phyloP scores from a whole-genome alignment of 768 basidiomycete genomes.

The Solioccasus polychromus region DNA sequence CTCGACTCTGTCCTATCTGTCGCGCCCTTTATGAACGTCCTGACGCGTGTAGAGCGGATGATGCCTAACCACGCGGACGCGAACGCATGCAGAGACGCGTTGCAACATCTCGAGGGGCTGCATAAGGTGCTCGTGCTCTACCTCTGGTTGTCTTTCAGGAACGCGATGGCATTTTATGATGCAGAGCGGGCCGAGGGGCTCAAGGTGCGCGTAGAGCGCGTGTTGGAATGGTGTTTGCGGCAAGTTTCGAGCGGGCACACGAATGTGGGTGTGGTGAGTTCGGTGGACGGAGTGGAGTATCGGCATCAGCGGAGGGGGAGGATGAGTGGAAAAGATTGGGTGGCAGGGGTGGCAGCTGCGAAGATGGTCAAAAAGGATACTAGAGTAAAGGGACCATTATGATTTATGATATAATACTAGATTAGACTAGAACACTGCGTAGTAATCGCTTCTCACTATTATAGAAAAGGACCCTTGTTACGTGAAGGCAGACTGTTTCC shows the following conservation, averaged over 20 bases:
- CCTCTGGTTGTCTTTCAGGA: slow-evolving; percentile 79
- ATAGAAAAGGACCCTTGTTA: too few species aligned
- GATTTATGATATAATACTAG: too few species aligned
- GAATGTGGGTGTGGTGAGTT: too few species aligned
- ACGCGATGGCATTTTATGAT: slow-evolving; percentile 65
- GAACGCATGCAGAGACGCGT: slow-evolving; percentile 12
- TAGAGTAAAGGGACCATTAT: too few species aligned
- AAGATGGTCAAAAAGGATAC: too few species aligned
- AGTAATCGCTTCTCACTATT: too few species aligned
- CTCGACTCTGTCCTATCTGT: slow-evolving; percentile 21
- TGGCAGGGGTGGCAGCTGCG: too few species aligned
- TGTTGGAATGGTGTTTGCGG: slow-evolving; percentile 61
- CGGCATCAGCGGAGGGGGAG: too few species aligned
- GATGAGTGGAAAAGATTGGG: too few species aligned
- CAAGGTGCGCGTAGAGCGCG: slow-evolving; percentile 62
- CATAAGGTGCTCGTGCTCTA: slow-evolving; percentile 79
- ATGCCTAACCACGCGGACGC: slow-evolving; percentile 8
- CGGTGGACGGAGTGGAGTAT: too few species aligned
- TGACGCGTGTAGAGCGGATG: slow-evolving; percentile 24
- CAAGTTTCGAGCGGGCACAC: slow-evolving; percentile 31
- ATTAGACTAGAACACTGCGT: too few species aligned
- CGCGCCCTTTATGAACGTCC: slow-evolving; percentile 18
- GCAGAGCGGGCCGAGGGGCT: slow-evolving; percentile 45
- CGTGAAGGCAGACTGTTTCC: too few species aligned
- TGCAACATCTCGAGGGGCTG: slow-evolving; percentile 58